A percentile compares a stretch with the other conserved stretches of the same genome.
Evolutionary conservation across 1,284 basidiomycete species (phyloP).

Genomic region (Singerocomus inundabilis): DNA sequence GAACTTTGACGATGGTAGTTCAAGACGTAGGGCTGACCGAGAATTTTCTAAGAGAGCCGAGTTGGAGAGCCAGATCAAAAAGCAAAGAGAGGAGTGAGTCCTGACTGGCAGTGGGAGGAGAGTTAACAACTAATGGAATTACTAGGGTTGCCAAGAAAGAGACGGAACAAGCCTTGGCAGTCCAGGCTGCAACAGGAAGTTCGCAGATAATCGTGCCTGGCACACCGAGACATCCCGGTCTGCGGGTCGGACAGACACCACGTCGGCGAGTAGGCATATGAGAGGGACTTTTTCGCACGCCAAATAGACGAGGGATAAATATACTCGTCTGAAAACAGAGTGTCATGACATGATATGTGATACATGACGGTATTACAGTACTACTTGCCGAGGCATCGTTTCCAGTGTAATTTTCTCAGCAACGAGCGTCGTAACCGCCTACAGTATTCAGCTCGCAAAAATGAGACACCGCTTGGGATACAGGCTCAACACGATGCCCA

Average conservation of each 20-base stretch:
- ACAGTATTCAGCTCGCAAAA: neutral
- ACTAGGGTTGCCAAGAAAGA: conserved; percentile 61
- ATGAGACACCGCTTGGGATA: conserved; percentile 4
- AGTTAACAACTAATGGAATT: conserved; percentile 7
- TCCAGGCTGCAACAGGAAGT: conserved; percentile 55
- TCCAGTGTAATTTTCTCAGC: conserved; percentile 10
- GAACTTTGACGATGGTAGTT: conserved; percentile 85
- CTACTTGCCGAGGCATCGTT: conserved; percentile 7
- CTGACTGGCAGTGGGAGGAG: neutral
- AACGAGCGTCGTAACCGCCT: conserved; percentile 7
- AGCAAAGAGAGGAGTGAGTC: conserved; percentile 81
- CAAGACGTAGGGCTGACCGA: conserved; percentile 70
- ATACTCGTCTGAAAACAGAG: too few relatives aligned
- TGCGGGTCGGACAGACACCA: conserved; percentile 61
- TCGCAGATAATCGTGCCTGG: conserved; percentile 77
- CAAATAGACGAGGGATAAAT: conserved; percentile 1
- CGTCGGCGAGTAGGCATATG: conserved; percentile 51
- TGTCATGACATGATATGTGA: too few relatives aligned
- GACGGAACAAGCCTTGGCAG: conserved; percentile 62
- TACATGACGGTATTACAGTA: too few relatives aligned
- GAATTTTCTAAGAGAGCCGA: conserved; percentile 91
- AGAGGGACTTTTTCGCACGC: conserved; percentile 8
- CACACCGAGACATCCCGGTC: conserved; percentile 76
- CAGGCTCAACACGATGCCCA: conserved; percentile 10
- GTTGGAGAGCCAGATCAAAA: conserved; percentile 86